A percentile compares a stretch with the other conserved stretches of the same genome.
phyloP scores from a whole-genome alignment of 202 grass and related monocot genomes.

The Miscanthus sacchariflorus region DNA sequence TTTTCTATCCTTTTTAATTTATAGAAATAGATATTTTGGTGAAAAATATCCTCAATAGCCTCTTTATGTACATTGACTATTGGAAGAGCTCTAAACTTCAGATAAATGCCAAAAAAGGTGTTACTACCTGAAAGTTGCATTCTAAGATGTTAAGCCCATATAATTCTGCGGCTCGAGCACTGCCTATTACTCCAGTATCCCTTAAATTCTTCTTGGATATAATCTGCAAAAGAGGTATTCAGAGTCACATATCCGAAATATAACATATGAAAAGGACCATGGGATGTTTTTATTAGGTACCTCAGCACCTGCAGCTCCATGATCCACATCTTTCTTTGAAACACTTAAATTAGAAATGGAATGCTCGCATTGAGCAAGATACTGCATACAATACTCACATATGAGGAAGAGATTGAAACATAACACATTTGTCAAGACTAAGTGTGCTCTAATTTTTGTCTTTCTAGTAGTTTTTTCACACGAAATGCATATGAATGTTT shows the following conservation, averaged over 20 bases:
- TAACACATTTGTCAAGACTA: background rate
- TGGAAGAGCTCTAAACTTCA: background rate
- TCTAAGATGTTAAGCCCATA: constrained; percentile 64
- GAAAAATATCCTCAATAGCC: too few species aligned
- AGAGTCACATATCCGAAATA: background rate
- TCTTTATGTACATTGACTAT: too few species aligned
- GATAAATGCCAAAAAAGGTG: background rate
- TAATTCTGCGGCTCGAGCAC: constrained; percentile 48
- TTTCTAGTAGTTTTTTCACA: background rate
- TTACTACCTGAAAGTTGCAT: constrained; percentile 58
- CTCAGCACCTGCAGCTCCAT: constrained; percentile 61
- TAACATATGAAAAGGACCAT: constrained; percentile 6
- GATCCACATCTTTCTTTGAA: constrained; percentile 52
- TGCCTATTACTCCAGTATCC: constrained; percentile 66
- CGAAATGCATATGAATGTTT: background rate
- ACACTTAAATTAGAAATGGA: constrained; percentile 54
- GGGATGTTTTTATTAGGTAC: constrained; percentile 39
- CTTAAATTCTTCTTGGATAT: constrained; percentile 55
- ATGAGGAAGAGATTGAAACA: background rate
- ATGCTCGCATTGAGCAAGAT: constrained; percentile 63
- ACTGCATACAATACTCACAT: constrained; percentile 38
- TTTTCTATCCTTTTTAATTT: too few species aligned
- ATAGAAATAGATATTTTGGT: too few species aligned
- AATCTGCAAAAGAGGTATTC: constrained; percentile 43
- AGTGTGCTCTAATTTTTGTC: background rate